Base-by-base conservation (phyloP, 1,284 basidiomycete species). In the Irpex rosettiformis region DNA sequence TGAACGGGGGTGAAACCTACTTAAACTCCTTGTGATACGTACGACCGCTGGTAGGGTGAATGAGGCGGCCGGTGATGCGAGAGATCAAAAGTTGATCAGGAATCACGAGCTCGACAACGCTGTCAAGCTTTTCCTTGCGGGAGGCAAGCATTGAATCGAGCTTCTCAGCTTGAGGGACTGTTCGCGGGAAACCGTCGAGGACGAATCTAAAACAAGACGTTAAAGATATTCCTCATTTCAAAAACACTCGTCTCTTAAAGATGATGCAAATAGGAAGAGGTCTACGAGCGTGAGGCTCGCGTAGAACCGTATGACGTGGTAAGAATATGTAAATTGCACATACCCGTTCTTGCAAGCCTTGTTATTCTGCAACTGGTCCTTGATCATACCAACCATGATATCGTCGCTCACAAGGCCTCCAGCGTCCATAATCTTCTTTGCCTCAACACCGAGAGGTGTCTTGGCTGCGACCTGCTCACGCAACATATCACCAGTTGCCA, bases 401-500 rank as follows among this genome's bases (percentile, higher is more conserved):
- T 98, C 96, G 73, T 99, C 96, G 55, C 86, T 84, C 59, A 99
- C 95, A 56, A 99, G 86, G 25, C 91, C 94, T 54, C 96, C 96
- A 30, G 86, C 83, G 73, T 98, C 96, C 93, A 99, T 98, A 74
- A 98, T 91, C 77, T 96, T 95, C 84, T 99, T 98, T 33, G 96
- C 96, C 69, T 93, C 85, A 58, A 91, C 79, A 62, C 96, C 96
- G 53, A 99, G 84, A 43, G 85, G 78, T 4, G 96, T 98, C 78
- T 96, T 91, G 72, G 89, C 78, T 48, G 85, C 69, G 60, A 99
- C 95, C 75, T 99, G 95, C 64, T 96, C 93, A 53, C 96, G 91
- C 60, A 99, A 82, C 94, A 99, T 97, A 79, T 99, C 96, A 40
- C 96, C 96, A 28, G 96, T 99, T 29, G 96, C 96, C 65, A 99